Percentiles rank a stretch among this genome's conserved stretches.
Conservation (phyloP, 768 basidiomycete genomes). For the Filobasidium floriforme region DNA sequence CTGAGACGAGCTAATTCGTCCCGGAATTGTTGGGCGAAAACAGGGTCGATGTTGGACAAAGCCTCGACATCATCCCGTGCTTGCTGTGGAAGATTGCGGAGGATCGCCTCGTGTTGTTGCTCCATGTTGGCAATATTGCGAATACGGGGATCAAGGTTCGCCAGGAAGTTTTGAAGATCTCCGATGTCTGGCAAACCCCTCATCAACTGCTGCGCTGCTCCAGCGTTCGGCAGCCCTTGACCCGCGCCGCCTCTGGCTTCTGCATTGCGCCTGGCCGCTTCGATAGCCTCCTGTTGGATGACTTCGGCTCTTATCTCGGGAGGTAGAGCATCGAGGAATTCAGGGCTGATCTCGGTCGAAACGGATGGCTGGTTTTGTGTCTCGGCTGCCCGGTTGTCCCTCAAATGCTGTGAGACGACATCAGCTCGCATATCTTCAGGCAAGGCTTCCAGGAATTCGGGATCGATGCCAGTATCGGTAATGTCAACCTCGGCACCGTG, state of each 20-base stretch:
- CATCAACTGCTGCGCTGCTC: slow-evolving; percentile 5
- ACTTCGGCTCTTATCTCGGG: slow-evolving; percentile 96
- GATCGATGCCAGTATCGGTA: slow-evolving; percentile 96
- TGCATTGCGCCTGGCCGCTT: slow-evolving; percentile 57
- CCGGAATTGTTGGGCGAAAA: too few relatives aligned
- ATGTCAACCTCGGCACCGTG: slow-evolving; percentile 92
- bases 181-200: slow-evolving; percentile 54
- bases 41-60: neutral
- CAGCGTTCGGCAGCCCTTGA: neutral
- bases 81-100: neutral
- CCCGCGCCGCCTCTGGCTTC: neutral
- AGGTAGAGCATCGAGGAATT: slow-evolving; percentile 92
- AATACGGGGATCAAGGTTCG: slow-evolving; percentile 77
- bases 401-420: slow-evolving; percentile 91
- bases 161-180: slow-evolving; percentile 84
- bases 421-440: slow-evolving; percentile 99
- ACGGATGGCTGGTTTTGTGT: slow-evolving; percentile 49
- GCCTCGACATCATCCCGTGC: neutral
- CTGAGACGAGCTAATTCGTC: too few relatives aligned
- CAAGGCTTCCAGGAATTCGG: slow-evolving; percentile 91
- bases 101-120: neutral
- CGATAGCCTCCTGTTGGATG: slow-evolving; percentile 84
- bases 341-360: slow-evolving; percentile 73
- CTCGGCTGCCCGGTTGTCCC: slow-evolving; percentile 74
- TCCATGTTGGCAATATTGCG: slow-evolving; percentile 50